These are phyloP conservation scores for Claviceps monticola DNA, from an alignment of 2,329 filamentous ascomycete species.

Conservation along the genomic window DNA sequence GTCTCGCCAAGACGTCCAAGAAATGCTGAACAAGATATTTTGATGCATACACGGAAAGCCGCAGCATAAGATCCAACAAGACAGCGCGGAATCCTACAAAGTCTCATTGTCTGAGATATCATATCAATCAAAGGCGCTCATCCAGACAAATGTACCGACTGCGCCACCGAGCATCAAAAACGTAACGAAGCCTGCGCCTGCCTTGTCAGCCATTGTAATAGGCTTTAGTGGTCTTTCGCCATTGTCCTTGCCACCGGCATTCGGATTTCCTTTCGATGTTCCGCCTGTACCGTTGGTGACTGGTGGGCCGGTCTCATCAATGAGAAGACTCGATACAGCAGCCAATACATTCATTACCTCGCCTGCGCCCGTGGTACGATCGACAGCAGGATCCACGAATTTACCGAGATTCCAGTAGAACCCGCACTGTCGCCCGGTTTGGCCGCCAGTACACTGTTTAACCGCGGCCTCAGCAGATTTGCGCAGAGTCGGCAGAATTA, in stretches of 20 bases:
- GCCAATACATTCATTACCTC: slow-evolving; percentile 45
- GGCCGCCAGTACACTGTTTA: slow-evolving; percentile 46
- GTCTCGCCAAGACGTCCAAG: background rate
- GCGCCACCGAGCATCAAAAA: slow-evolving; percentile 27
- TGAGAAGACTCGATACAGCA: slow-evolving; percentile 36
- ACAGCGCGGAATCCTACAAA: background rate
- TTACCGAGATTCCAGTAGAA: slow-evolving; percentile 43
- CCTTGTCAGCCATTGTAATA: slow-evolving; percentile 30
- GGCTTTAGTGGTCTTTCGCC: slow-evolving; percentile 12
- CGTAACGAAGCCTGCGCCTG: slow-evolving; percentile 35
- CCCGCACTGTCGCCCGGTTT: slow-evolving; percentile 45
- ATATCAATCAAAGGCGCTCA: slow-evolving; percentile 24
- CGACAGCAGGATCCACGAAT: slow-evolving; percentile 31
- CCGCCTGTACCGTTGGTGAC: slow-evolving; percentile 37
- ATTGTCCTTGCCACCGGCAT: slow-evolving; percentile 24
- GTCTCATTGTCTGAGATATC: background rate
- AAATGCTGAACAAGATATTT: background rate
- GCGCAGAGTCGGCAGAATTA: slow-evolving; percentile 43
- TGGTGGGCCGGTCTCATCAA: slow-evolving; percentile 25
- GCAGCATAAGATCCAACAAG: background rate
- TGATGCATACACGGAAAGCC: background rate
- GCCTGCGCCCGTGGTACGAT: slow-evolving; percentile 42
- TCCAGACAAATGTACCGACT: slow-evolving; percentile 35
- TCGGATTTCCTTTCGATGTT: slow-evolving; percentile 28
- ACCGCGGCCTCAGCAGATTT: slow-evolving; percentile 46